Evolutionary conservation across 768 basidiomycete genomes (phyloP).

Genomic region (Boletus barrowsii): DNA sequence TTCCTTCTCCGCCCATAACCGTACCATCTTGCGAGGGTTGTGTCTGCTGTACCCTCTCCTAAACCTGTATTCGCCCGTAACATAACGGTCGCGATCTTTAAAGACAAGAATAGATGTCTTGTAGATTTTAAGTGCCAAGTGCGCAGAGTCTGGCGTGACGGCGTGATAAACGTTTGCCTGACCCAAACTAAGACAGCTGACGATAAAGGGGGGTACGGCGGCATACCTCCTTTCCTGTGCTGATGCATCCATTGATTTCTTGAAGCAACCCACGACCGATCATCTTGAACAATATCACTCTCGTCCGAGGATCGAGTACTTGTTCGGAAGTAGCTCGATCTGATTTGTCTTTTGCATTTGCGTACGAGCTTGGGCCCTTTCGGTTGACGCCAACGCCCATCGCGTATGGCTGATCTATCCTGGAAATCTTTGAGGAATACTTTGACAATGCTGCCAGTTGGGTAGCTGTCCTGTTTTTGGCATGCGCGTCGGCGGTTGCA

Average conservation of each 20-base stretch:
- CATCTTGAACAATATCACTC: constrained; percentile 94
- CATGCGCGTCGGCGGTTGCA: constrained; percentile 25
- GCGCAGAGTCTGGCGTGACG: constrained; percentile 46
- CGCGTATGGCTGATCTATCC: constrained; percentile 71
- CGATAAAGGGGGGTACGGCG: not conserved
- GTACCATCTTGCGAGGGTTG: constrained; percentile 98
- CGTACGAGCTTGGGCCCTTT: constrained; percentile 86
- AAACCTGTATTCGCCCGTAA: constrained; percentile 95
- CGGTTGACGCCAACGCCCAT: constrained; percentile 77
- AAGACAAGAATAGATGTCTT: constrained; percentile 97
- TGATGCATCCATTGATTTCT: constrained; percentile 93
- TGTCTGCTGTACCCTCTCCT: constrained; percentile 81
- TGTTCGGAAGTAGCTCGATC: constrained; percentile 97
- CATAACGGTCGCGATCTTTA: constrained; percentile 96
- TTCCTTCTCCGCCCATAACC: constrained; percentile 99
- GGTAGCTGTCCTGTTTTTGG: constrained; percentile 61
- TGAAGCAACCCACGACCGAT: constrained; percentile 84
- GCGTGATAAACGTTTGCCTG: constrained; percentile 99
- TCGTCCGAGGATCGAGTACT: constrained; percentile 93
- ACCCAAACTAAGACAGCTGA: constrained; percentile 3
- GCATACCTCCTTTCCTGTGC: constrained; percentile 94
- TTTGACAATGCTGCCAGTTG: constrained; percentile 75
- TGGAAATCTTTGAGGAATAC: constrained; percentile 69
- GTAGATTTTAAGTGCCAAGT: constrained; percentile 95
- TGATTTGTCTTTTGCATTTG: constrained; percentile 91